Evolutionary conservation across 2,329 filamentous ascomycete species (phyloP).

Genomic region (Fusarium sp.): DNA sequence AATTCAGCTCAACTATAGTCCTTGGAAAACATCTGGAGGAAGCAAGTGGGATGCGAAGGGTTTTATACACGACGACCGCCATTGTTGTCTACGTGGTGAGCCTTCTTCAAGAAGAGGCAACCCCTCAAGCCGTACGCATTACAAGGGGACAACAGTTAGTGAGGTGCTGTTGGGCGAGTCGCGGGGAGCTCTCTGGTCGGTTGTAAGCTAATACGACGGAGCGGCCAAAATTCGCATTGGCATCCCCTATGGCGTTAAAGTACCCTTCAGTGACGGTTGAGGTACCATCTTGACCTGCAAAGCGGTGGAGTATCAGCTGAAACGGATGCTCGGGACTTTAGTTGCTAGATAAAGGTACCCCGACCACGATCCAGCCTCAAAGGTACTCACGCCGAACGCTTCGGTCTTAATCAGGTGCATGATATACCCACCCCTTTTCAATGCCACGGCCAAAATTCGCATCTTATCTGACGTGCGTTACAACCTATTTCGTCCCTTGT

Average conservation of each 20-base stretch:
- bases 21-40: background rate
- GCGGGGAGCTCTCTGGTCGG: background rate
- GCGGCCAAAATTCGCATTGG: background rate
- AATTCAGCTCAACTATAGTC: background rate
- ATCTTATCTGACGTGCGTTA: background rate
- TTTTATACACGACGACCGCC: background rate
- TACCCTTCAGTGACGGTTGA: too few species aligned
- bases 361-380: too few species aligned
- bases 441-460: background rate
- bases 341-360: too few species aligned
- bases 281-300: too few species aligned
- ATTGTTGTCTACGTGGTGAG: background rate
- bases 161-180: background rate
- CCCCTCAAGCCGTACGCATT: background rate
- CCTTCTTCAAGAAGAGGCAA: background rate
- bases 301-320: too few species aligned
- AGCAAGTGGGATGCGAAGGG: too few species aligned
- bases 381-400: too few species aligned
- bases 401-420: too few species aligned
- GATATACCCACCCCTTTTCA: background rate
- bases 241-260: too few species aligned
- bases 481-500: background rate
- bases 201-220: background rate
- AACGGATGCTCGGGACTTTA: too few species aligned
- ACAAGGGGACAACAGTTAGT: background rate